Base-by-base conservation (phyloP, 169 alveolate species). In the Plasmodium blacklocki region DNA sequence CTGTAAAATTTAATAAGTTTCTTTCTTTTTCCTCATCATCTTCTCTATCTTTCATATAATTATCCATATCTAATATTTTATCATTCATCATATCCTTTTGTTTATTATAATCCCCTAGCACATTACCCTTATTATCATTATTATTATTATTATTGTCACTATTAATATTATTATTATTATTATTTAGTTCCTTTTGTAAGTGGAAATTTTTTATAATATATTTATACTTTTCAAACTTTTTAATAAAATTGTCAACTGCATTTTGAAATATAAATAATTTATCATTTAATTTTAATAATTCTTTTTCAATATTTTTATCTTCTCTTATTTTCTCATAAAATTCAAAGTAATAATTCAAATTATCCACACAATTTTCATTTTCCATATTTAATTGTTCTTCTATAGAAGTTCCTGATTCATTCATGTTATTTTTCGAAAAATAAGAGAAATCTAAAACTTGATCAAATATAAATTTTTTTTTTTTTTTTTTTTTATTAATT, bases 261-360 rank as follows among this genome's bases (percentile, higher is more conserved):
- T 74, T 52, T 56, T 86, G 92, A 73, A 86, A 67, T 9, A 45
- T 54, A 39, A 59, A 49, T 64, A 86, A 66, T 52, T 86, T 86
- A 15, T 86, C 92, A 62, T 86, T 71, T 23, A 86, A 45, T 18
- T 71, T 86, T 29, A 72, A 54, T 49, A 86, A 43, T 54, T 86
- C 92, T 18, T 86, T 86, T 50, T 86, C 92, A 32, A 86, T 72
- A 49, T 72, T 58, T 72, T 86, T 86, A 50, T 86, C 92, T 29
- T 86, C 88, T 67, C 19, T 70, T 8, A 86, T 72, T 60, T 72
- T 43, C 15, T 86, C 87, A 56, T 86, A 86, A 72, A 86, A 86
- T 62, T 86, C 76, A 32, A 70, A 86, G 18, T 86, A 23, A 52
- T 14, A 26, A 21, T 86, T 58, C 66, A 86, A 59, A 23, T 72